Evolutionary conservation across 345 rosid genomes (phyloP).

Genomic region (Bretschneidera sinensis): DNA sequence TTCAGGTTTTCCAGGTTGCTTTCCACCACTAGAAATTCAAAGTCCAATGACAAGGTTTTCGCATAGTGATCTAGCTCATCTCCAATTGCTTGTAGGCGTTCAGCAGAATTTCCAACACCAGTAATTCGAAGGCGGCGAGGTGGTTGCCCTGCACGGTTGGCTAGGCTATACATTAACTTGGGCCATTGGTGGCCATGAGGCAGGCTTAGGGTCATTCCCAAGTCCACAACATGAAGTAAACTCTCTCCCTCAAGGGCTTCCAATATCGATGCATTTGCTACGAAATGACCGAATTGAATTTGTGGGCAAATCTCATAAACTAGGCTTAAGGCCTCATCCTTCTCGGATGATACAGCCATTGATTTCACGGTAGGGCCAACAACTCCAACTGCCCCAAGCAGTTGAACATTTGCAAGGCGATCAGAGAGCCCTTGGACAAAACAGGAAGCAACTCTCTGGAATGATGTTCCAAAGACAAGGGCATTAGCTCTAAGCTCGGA

Average conservation of each 20-base stretch:
- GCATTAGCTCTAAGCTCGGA: constrained; percentile 38
- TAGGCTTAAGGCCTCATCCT: constrained; percentile 37
- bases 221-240: constrained; percentile 45
- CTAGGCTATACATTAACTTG: constrained; percentile 27
- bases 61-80: constrained; percentile 25
- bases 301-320: constrained; percentile 44
- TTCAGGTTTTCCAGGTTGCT: constrained; percentile 36
- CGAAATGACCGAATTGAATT: constrained; percentile 42
- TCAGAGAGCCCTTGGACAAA: constrained; percentile 44
- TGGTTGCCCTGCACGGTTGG: constrained; percentile 24
- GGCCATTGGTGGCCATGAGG: constrained; percentile 39
- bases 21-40: constrained; percentile 25
- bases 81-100: constrained; percentile 28
- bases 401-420: constrained; percentile 39
- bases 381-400: constrained; percentile 28
- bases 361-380: constrained; percentile 6
- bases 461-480: constrained; percentile 41
- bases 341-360: constrained; percentile 16
- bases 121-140: constrained; percentile 33
- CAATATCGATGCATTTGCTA: constrained; percentile 38
- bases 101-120: constrained; percentile 24
- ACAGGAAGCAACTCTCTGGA: constrained; percentile 48
- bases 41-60: constrained; percentile 18
- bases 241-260: constrained; percentile 67
- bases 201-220: constrained; percentile 41